Evolutionary conservation across 352 stramenopile genomes (phyloP).

Genomic region (Blastocystis sp.): DNA sequence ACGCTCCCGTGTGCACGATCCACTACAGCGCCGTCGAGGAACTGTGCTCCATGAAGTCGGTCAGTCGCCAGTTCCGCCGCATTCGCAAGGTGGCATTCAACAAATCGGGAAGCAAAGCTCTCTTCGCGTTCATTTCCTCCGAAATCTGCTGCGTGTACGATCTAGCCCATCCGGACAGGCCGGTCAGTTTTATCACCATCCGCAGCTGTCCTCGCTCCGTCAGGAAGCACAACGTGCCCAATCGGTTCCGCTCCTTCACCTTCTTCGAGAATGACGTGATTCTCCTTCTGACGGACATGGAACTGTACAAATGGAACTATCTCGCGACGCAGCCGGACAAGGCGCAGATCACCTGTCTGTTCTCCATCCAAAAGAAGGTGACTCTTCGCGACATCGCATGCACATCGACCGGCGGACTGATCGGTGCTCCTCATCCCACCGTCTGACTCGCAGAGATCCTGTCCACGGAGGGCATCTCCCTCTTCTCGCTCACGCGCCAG

Average conservation of each 20-base stretch:
- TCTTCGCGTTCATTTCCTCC: conserved; percentile 5
- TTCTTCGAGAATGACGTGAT: conserved; percentile 16
- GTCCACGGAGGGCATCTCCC: conserved; percentile 3
- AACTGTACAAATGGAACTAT: conserved; percentile 56
- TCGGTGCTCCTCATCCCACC: neutral
- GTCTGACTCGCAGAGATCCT: conserved; percentile 24
- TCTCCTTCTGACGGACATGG: conserved; percentile 46
- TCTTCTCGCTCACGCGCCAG: neutral
- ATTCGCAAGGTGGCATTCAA: conserved; percentile 32
- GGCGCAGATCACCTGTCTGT: neutral
- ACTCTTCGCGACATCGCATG: conserved; percentile 4
- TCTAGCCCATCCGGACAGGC: neutral
- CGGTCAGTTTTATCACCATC: neutral
- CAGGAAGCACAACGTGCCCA: neutral
- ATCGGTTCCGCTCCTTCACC: conserved; percentile 31
- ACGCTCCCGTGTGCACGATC: neutral
- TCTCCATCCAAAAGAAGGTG: neutral
- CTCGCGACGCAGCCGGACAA: neutral
- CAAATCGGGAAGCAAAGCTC: neutral
- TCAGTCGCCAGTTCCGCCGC: neutral
- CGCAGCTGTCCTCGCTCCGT: neutral
- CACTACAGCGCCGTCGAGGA: neutral
- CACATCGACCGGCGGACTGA: neutral
- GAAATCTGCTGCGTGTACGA: conserved; percentile 56
- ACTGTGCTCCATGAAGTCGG: neutral